These are phyloP conservation scores for Diaporthe citrichinensis DNA, from an alignment of 2,329 filamentous ascomycete genomes.

Conservation along the genomic window DNA sequence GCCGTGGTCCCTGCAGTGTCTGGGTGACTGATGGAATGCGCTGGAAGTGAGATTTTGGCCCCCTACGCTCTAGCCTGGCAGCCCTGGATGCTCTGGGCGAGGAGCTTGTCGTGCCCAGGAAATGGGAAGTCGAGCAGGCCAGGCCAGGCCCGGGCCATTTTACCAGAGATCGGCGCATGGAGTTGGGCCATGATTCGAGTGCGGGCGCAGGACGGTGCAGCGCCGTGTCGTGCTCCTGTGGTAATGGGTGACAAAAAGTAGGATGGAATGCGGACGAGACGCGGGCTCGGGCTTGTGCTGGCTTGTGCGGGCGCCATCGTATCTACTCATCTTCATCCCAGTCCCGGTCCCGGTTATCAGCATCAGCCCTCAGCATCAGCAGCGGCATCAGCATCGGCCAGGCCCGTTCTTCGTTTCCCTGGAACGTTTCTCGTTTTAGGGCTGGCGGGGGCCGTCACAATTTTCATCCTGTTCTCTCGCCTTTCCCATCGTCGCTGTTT, in stretches of 20 bases:
- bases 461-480: neutral
- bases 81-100: neutral
- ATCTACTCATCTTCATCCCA: conserved; percentile 28
- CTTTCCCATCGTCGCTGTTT: neutral
- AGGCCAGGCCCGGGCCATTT: neutral
- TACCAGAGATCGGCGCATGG: conserved; percentile 17
- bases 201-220: conserved; percentile 23
- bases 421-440: conserved; percentile 16
- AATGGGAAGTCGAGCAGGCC: neutral
- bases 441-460: neutral
- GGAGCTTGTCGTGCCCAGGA: conserved; percentile 11
- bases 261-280: conserved; percentile 29
- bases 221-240: conserved; percentile 22
- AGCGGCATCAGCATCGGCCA: conserved; percentile 8
- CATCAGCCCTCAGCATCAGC: conserved; percentile 16
- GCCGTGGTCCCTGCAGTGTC: conserved; percentile 2
- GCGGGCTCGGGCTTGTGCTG: conserved; percentile 22
- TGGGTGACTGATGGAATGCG: neutral
- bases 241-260: conserved; percentile 11
- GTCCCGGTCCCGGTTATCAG: neutral
- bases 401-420: conserved; percentile 27
- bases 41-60: conserved; percentile 14
- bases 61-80: neutral
- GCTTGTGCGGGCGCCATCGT: conserved; percentile 28
- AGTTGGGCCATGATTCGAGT: conserved; percentile 20